A percentile compares a stretch with the other conserved stretches of the same genome.
Evolutionary conservation across 2,329 filamentous ascomycete species (phyloP).

Genomic region (Aureobasidium sp.): DNA sequence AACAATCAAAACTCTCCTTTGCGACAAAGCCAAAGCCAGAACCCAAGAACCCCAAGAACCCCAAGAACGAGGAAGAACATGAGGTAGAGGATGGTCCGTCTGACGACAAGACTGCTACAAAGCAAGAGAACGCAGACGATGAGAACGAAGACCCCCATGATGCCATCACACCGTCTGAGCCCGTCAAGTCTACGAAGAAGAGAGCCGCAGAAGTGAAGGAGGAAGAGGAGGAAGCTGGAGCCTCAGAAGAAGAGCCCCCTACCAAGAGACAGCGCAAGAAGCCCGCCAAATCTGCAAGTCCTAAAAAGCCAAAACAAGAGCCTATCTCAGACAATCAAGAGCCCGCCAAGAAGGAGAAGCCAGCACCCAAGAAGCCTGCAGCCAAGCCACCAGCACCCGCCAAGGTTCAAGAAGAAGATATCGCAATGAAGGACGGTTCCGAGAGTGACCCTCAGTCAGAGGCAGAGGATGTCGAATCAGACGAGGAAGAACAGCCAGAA

Average conservation of each 20-base stretch:
- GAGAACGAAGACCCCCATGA: constrained; percentile 20
- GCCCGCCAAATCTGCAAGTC: constrained; percentile 13
- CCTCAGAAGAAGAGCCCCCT: constrained; percentile 24
- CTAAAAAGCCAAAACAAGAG: constrained; percentile 18
- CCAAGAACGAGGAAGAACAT: constrained; percentile 16
- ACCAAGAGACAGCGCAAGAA: constrained; percentile 27
- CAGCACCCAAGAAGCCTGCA: neutral
- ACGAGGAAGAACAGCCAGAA: constrained; percentile 57
- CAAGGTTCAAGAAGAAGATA: constrained; percentile 17
- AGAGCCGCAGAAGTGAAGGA: constrained; percentile 17
- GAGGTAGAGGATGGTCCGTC: constrained; percentile 7
- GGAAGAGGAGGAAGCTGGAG: constrained; percentile 13
- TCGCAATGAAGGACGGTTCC: constrained; percentile 12
- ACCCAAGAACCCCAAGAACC: constrained; percentile 6
- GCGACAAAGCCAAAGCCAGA: constrained; percentile 31
- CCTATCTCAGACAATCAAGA: constrained; percentile 26
- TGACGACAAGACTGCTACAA: constrained; percentile 18
- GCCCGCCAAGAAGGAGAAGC: neutral
- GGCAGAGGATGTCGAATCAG: constrained; percentile 36
- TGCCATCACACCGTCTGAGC: constrained; percentile 1
- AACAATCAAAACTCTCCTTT: constrained; percentile 75
- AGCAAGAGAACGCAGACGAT: constrained; percentile 19
- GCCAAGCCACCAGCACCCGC: neutral
- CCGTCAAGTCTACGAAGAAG: constrained; percentile 22
- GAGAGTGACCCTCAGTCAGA: constrained; percentile 15